Conservation (phyloP, 495 filamentous ascomycete genomes). For the Platismatia glauca region DNA sequence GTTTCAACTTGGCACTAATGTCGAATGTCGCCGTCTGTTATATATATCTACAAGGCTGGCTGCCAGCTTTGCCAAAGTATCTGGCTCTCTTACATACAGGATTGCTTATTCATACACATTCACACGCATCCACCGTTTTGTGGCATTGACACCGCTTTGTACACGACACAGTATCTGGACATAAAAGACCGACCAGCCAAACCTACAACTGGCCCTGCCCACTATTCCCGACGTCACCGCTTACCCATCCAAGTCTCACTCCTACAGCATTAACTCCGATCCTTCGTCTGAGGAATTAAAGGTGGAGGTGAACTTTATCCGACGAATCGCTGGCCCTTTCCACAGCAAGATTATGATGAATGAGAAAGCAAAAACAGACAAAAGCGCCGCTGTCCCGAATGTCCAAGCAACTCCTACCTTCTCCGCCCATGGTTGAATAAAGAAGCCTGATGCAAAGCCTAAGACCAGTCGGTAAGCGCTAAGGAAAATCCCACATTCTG, state of each 20-base stretch:
- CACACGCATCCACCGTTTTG: not conserved
- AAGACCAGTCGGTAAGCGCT: slow-evolving; percentile 37
- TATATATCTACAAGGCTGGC: no score
- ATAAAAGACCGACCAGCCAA: not conserved
- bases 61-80: no score
- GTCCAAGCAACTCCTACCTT: slow-evolving; percentile 36
- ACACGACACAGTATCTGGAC: not conserved
- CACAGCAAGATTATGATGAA: slow-evolving; percentile 29
- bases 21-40: no score
- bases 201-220: not conserved
- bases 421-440: slow-evolving; percentile 38
- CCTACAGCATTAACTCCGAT: no score
- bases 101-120: not conserved
- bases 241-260: not conserved
- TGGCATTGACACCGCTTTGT: no score
- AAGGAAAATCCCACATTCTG: slow-evolving; percentile 36
- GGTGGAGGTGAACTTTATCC: no score
- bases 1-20: no score
- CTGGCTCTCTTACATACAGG: not conserved
- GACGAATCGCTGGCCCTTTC: slow-evolving; percentile 24
- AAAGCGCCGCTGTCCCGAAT: slow-evolving; percentile 32
- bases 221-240: not conserved
- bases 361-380: slow-evolving; percentile 33
- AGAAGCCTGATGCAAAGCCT: slow-evolving; percentile 40
- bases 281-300: no score